Percentiles rank a stretch among this genome's conserved stretches.
These are phyloP conservation scores for Hanseniaspora hatyaiensis DNA, from an alignment of 805 yeast genomes.

Conservation along the genomic window DNA sequence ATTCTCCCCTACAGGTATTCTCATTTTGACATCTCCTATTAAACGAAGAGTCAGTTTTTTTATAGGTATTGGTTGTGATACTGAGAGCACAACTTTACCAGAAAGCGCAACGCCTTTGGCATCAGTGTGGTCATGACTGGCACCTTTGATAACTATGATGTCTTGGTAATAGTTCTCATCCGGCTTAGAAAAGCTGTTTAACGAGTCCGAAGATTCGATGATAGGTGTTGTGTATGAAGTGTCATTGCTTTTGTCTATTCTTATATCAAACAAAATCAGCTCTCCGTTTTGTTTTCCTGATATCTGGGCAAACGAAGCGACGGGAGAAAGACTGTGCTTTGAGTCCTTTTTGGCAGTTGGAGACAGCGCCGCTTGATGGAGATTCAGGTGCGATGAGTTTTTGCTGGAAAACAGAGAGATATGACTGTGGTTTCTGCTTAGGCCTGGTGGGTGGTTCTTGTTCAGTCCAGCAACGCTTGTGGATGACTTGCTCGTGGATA, in stretches of 20 bases:
- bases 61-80: slow-evolving; percentile 61
- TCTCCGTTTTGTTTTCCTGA: slow-evolving; percentile 14
- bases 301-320: slow-evolving; percentile 25
- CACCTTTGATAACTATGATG: slow-evolving; percentile 70
- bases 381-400: background rate
- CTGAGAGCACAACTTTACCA: slow-evolving; percentile 68
- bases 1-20: slow-evolving; percentile 48
- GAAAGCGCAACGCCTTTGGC: slow-evolving; percentile 47
- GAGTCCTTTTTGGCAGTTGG: background rate
- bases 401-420: background rate
- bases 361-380: background rate
- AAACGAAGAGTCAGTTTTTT: slow-evolving; percentile 53
- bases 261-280: slow-evolving; percentile 37
- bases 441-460: background rate
- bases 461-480: background rate
- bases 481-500: background rate
- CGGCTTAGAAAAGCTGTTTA: background rate
- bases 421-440: slow-evolving; percentile 1
- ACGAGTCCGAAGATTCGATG: slow-evolving; percentile 32
- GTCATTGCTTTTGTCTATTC: slow-evolving; percentile 39
- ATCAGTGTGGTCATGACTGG: slow-evolving; percentile 56
- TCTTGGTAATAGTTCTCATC: slow-evolving; percentile 35
- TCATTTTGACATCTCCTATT: slow-evolving; percentile 53
- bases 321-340: slow-evolving; percentile 3
- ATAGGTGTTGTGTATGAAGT: slow-evolving; percentile 14